phyloP scores from a whole-genome alignment of 805 yeast species.

The Myxozyma monticola region DNA sequence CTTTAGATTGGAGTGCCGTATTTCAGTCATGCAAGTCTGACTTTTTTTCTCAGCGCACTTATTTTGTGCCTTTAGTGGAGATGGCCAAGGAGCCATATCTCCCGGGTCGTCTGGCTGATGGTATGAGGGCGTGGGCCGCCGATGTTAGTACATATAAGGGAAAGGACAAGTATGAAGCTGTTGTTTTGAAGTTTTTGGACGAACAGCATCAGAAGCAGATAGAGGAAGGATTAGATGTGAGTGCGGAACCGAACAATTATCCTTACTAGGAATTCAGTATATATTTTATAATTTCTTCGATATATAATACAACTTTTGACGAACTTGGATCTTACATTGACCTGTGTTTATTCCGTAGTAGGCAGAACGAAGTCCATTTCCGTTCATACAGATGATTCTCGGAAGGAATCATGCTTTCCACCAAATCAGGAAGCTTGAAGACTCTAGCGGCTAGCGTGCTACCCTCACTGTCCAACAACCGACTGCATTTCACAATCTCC shows the following conservation, averaged over 20 bases:
- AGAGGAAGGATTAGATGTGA: slow-evolving; percentile 16
- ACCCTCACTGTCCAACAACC: slow-evolving; percentile 16
- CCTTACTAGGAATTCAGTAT: slow-evolving; percentile 15
- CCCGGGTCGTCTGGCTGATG: slow-evolving; percentile 60
- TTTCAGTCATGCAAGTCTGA: background rate
- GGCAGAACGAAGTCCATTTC: slow-evolving; percentile 18
- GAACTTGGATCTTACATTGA: background rate
- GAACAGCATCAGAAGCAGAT: slow-evolving; percentile 28
- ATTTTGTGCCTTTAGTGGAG: slow-evolving; percentile 56
- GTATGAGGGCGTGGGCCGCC: slow-evolving; percentile 58
- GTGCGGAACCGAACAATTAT: slow-evolving; percentile 19
- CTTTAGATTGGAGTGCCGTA: too few species aligned
- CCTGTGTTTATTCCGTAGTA: slow-evolving; percentile 1
- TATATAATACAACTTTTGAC: background rate
- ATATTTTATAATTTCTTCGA: too few species aligned
- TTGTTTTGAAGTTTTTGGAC: slow-evolving; percentile 25
- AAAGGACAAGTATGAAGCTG: slow-evolving; percentile 33
- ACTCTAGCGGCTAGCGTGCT: slow-evolving; percentile 22
- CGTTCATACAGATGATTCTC: slow-evolving; percentile 10
- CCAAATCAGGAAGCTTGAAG: slow-evolving; percentile 16
- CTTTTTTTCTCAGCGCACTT: slow-evolving; percentile 45
- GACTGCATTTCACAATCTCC: slow-evolving; percentile 13
- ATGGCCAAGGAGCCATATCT: slow-evolving; percentile 60
- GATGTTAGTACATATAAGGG: slow-evolving; percentile 66
- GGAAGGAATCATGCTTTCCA: slow-evolving; percentile 14